Percentiles rank a stretch among this genome's conserved stretches.
Evolutionary conservation across 306 rosid genomes (phyloP).

Genomic region (Casuarina cunninghamiana): DNA sequence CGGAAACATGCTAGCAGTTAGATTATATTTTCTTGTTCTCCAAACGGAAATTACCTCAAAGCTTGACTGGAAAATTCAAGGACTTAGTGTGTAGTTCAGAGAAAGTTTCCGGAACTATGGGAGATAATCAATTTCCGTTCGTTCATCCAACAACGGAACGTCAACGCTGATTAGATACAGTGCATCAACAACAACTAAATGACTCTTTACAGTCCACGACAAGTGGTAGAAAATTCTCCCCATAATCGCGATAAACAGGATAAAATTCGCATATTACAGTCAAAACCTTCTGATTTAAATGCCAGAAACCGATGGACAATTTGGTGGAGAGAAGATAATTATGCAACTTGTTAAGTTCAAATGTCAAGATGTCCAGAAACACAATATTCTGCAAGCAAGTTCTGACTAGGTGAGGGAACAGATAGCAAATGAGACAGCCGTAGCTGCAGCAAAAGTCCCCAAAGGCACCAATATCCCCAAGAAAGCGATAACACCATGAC

Average conservation of each 20-base stretch:
- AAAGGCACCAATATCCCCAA: slow-evolving; percentile 52
- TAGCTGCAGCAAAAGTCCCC: slow-evolving; percentile 82
- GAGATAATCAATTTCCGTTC: background rate
- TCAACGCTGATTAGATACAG: background rate
- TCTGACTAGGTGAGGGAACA: slow-evolving; percentile 88
- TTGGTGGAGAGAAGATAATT: background rate
- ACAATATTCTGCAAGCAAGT: slow-evolving; percentile 64
- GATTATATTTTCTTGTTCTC: background rate
- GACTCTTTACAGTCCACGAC: background rate
- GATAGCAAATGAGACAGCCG: slow-evolving; percentile 80
- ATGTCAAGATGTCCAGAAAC: no score
- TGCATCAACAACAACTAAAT: background rate
- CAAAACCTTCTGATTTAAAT: background rate
- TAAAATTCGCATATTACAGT: background rate
- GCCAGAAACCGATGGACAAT: slow-evolving; percentile 5
- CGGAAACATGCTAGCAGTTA: no score
- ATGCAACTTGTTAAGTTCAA: background rate
- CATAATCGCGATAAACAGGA: background rate
- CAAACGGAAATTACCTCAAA: background rate
- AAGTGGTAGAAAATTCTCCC: background rate
- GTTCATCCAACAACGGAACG: background rate
- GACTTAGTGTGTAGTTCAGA: background rate
- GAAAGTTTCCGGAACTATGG: background rate
- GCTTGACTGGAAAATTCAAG: background rate
- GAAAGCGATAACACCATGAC: background rate